Evolutionary conservation across 192 early-diverging fungal genomes (phyloP).

Genomic region (Gaertneriomyces sp.): DNA sequence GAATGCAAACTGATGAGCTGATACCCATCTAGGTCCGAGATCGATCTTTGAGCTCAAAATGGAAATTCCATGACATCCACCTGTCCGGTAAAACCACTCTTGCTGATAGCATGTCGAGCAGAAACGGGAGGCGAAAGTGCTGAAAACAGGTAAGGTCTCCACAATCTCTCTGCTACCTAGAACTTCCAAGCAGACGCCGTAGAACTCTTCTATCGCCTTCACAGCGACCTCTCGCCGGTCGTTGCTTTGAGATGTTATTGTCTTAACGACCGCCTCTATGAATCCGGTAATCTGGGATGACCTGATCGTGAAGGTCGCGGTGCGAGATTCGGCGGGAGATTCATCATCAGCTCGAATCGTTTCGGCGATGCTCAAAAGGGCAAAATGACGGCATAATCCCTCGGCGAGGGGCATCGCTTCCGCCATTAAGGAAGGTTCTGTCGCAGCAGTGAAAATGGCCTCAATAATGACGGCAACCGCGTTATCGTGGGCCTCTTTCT

Average conservation of each 20-base stretch:
- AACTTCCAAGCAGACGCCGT: constrained; percentile 54
- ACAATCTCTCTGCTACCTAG: constrained; percentile 57
- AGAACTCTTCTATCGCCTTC: constrained; percentile 60
- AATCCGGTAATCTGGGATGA: constrained; percentile 55
- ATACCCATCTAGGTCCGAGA: constrained; percentile 85
- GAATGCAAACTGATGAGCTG: constrained; percentile 92
- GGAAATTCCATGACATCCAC: constrained; percentile 86
- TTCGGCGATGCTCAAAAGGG: constrained; percentile 68
- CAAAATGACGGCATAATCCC: constrained; percentile 71
- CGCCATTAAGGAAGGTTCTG: constrained; percentile 46
- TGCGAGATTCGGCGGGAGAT: constrained; percentile 50
- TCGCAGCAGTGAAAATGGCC: constrained; percentile 63
- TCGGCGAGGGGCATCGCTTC: constrained; percentile 64
- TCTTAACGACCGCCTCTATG: constrained; percentile 73
- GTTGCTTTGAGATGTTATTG: constrained; percentile 66
- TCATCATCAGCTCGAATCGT: too few species aligned
- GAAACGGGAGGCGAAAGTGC: constrained; percentile 77
- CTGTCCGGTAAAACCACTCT: constrained; percentile 80
- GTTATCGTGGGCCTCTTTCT: constrained; percentile 64
- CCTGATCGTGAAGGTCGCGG: constrained; percentile 26
- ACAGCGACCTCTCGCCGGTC: constrained; percentile 63
- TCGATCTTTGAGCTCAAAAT: constrained; percentile 77
- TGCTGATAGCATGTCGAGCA: constrained; percentile 89
- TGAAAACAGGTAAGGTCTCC: constrained; percentile 68
- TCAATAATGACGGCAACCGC: constrained; percentile 57